Conservation (phyloP, 1,284 basidiomycete species). For the Apiotrichum veenhuisii region DNA sequence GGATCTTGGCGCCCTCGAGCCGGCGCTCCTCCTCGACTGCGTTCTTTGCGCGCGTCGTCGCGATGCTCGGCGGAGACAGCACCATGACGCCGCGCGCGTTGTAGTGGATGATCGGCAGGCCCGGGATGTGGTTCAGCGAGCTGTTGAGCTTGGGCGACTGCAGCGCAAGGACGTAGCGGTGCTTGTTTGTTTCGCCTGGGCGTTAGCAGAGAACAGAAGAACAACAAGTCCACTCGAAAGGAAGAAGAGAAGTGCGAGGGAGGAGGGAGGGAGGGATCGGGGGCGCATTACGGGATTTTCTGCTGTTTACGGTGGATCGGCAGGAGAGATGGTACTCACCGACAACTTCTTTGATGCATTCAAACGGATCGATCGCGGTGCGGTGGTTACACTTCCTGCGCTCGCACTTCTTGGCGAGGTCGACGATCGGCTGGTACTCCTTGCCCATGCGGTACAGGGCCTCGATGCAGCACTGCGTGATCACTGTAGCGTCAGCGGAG, state of each 20-base stretch:
- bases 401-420: slow-evolving; percentile 89
- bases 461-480: slow-evolving; percentile 91
- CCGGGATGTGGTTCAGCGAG: slow-evolving; percentile 66
- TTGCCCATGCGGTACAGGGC: slow-evolving; percentile 78
- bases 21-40: slow-evolving; percentile 51
- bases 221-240: too few species aligned
- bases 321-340: slow-evolving; percentile 56
- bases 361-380: slow-evolving; percentile 70
- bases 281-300: too few species aligned
- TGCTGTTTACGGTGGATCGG: not conserved
- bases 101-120: slow-evolving; percentile 79
- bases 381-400: slow-evolving; percentile 90
- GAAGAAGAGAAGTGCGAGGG: too few species aligned
- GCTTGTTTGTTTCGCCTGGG: slow-evolving; percentile 80
- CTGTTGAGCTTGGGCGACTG: slow-evolving; percentile 67
- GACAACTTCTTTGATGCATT: slow-evolving; percentile 77
- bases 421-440: slow-evolving; percentile 63
- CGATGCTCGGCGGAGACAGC: slow-evolving; percentile 76
- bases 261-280: not conserved
- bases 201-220: not conserved
- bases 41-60: slow-evolving; percentile 66
- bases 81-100: slow-evolving; percentile 83
- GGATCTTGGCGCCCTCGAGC: slow-evolving; percentile 42
- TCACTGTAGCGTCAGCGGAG: too few species aligned
- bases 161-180: slow-evolving; percentile 80